phyloP scores from a whole-genome alignment of 306 rosid genomes.

The Rosa rugosa region DNA sequence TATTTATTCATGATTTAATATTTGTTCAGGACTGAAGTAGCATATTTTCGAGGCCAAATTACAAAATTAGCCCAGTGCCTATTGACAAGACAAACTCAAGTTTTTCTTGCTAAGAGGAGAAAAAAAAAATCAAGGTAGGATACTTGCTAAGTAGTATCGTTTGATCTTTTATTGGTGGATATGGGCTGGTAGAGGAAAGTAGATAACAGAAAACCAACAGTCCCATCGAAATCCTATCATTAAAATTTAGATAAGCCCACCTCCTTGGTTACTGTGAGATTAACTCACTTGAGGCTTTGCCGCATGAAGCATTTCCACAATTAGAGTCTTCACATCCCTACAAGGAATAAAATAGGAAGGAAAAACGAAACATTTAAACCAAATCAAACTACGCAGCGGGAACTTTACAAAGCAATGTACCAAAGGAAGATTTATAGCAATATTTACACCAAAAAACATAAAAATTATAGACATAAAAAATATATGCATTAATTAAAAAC shows the following conservation, averaged over 20 bases:
- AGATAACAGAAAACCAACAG: neutral
- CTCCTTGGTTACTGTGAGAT: conserved; percentile 26
- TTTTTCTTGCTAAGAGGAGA: neutral
- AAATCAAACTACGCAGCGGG: conserved; percentile 15
- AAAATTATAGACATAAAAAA: neutral
- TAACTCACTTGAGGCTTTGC: conserved; percentile 53
- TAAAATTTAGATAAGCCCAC: conserved; percentile 34
- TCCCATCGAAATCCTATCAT: neutral
- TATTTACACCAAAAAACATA: neutral
- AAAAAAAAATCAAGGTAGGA: neutral
- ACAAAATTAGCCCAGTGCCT: neutral
- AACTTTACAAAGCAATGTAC: neutral
- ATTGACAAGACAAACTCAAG: neutral
- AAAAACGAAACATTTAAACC: neutral
- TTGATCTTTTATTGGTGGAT: neutral
- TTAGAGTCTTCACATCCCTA: conserved; percentile 90
- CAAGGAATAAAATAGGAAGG: conserved; percentile 10
- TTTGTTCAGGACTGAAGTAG: neutral
- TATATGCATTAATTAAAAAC: neutral
- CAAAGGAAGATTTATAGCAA: neutral
- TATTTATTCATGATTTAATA: neutral
- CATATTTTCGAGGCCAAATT: neutral
- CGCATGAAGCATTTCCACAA: conserved; percentile 95
- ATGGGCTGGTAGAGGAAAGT: neutral
- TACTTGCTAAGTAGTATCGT: neutral